Base-by-base conservation (phyloP, 108 stramenopile species). In the Fragilaria radians region DNA sequence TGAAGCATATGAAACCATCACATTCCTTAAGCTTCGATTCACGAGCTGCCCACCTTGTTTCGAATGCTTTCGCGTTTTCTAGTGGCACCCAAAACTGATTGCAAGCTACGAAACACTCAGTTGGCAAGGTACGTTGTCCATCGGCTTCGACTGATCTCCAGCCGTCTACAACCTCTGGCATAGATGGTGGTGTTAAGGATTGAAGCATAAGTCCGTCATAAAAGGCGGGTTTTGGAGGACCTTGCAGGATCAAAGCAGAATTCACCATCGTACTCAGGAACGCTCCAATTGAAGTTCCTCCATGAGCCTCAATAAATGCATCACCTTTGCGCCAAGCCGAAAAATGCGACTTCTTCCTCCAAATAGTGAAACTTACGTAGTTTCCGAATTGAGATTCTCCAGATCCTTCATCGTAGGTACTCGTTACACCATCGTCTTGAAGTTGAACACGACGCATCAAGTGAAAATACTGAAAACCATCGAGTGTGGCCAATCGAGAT, bases 271-370 rank as follows among this genome's bases (percentile, higher is more conserved):
- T 87, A 28, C 79, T 70, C 9, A 91, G 49, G 54, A 91, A 93
- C 22, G 84, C 86, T 32, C 80, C 72, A 48, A 85, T 80, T 21
- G 74, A 76, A n/a, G 88, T 93, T 4, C 93, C 93, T 4, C 93
- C 89, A 70, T 95, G 93, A 3, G 93, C 93, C 63, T 95, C 90
- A 71, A 88, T 91, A 74, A 94, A 94, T 26, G 89, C 93, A 9
- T 95, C 88, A 27, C 93, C 93, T 31, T 48, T 62, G 14, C 89
- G 21, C 89, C 93, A 95, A 14, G 81, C 80, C 32, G 73, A 71
- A 69, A 95, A 95, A 46, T 89, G 61, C 26, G 76, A 75, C 72
- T 95, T 95, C 54, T 80, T 76, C 27, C 84, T 65, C 93, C 93
- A 95, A 52, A 95, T 76, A 7, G 89, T 95, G 50, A 86, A 85